A percentile compares a stretch with the other conserved stretches of the same genome.
Conservation (phyloP, 2,329 filamentous ascomycete species). For the Neonectria coccinea region DNA sequence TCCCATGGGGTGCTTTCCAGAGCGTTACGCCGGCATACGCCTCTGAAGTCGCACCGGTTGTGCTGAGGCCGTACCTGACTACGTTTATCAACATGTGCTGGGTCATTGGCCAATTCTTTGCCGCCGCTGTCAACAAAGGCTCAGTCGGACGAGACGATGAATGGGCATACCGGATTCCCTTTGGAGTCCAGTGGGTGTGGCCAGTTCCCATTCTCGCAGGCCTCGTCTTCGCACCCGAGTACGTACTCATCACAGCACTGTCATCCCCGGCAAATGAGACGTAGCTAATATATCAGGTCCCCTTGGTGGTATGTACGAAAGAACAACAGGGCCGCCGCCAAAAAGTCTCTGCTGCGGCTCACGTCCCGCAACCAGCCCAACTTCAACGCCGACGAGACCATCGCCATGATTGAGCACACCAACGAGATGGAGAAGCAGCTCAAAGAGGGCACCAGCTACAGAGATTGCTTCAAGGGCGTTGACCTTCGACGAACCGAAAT, state of each 20-base stretch:
- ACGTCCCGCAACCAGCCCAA: conserved; percentile 52
- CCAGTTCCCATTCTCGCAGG: conserved; percentile 59
- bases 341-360: conserved; percentile 55
- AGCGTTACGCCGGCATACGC: conserved; percentile 65
- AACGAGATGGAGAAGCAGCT: conserved; percentile 61
- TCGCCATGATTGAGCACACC: conserved; percentile 67
- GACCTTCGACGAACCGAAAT: conserved; percentile 67
- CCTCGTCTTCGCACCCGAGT: conserved; percentile 62
- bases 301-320: conserved; percentile 65
- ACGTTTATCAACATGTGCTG: conserved; percentile 69
- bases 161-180: conserved; percentile 64
- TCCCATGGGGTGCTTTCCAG: conserved; percentile 66
- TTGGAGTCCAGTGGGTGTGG: conserved; percentile 66
- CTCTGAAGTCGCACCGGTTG: conserved; percentile 62
- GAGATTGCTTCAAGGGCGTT: conserved; percentile 64
- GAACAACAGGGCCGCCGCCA: conserved; percentile 55
- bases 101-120: conserved; percentile 67
- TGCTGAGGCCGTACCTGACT: conserved; percentile 64
- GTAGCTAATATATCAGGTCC: conserved; percentile 47
- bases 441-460: conserved; percentile 58
- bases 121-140: conserved; percentile 59
- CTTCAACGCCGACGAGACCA: conserved; percentile 59
- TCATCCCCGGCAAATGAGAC: background rate
- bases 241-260: background rate
- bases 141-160: conserved; percentile 54